Evolutionary conservation across 768 basidiomycete species (phyloP).

Genomic region (Lactarius trivialis): DNA sequence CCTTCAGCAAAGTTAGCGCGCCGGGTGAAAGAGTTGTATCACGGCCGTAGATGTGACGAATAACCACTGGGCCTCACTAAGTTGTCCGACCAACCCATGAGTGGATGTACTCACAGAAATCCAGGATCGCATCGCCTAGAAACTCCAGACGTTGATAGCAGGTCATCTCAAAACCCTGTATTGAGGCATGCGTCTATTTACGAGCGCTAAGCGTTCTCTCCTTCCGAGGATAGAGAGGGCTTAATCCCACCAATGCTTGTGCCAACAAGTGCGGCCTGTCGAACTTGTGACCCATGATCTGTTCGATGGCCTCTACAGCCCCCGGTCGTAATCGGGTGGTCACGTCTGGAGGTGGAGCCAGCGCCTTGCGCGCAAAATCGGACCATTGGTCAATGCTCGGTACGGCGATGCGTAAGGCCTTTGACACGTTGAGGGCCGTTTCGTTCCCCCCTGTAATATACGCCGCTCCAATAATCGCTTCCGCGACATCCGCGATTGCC

Average conservation of each 20-base stretch:
- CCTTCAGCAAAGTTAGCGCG: conserved; percentile 75
- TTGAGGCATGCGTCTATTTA: conserved; percentile 60
- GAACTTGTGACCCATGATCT: conserved; percentile 58
- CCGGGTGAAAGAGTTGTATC: conserved; percentile 64
- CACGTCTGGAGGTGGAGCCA: conserved; percentile 39
- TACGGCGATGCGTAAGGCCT: conserved; percentile 60
- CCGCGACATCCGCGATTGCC: conserved; percentile 79
- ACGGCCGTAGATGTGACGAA: conserved; percentile 60
- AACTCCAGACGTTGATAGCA: conserved; percentile 78
- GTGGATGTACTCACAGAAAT: conserved; percentile 53
- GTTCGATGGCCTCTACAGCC: conserved; percentile 51
- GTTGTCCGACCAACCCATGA: background rate
- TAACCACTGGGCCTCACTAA: conserved; percentile 47
- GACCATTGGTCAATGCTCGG: conserved; percentile 60
- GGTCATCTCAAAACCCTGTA: conserved; percentile 46
- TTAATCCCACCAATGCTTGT: conserved; percentile 59
- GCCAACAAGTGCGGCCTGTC: conserved; percentile 54
- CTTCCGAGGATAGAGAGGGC: background rate
- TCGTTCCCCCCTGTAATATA: conserved; percentile 70
- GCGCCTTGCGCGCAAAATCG: conserved; percentile 52
- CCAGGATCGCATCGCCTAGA: conserved; percentile 79
- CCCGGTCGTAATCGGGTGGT: conserved; percentile 42
- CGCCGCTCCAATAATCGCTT: conserved; percentile 80
- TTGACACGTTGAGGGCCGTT: conserved; percentile 54
- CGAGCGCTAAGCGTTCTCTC: background rate